Percentiles rank a stretch among this genome's conserved stretches.
phyloP scores from a whole-genome alignment of 805 yeast species.

The Saturnispora saitoi region DNA sequence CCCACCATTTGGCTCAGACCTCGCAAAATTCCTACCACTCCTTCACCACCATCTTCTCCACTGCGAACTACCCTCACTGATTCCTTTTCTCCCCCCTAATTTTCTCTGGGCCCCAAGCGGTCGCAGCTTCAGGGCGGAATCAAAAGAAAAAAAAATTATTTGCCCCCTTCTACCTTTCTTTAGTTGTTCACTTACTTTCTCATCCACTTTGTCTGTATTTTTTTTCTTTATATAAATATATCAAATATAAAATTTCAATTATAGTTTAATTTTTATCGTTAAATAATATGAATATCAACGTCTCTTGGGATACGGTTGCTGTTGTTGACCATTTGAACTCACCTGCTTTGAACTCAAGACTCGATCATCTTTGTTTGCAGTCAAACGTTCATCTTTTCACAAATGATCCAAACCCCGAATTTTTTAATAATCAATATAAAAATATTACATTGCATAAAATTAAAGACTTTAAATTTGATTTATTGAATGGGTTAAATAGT shows the following conservation, averaged over 20 bases:
- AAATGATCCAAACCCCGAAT: neutral
- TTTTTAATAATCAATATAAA: neutral
- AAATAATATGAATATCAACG: slow-evolving; percentile 17
- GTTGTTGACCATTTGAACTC: neutral
- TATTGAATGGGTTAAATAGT: neutral
- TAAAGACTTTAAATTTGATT: neutral
- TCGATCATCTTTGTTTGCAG: neutral
- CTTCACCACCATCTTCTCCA: neutral
- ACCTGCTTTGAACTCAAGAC: neutral
- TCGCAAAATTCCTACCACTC: neutral
- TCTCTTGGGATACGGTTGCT: neutral
- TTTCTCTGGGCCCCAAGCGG: too few species aligned
- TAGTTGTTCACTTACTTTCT: neutral
- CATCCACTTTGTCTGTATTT: neutral
- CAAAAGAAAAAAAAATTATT: too few species aligned
- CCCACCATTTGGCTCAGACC: slow-evolving; percentile 3
- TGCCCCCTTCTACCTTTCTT: neutral
- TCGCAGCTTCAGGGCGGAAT: too few species aligned
- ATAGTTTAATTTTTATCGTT: neutral
- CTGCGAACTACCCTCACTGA: neutral
- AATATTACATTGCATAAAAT: neutral
- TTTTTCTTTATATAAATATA: neutral
- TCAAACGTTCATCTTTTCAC: neutral
- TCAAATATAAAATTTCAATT: neutral
- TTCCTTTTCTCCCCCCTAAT: too few species aligned